phyloP scores from a whole-genome alignment of 129 eudicot genomes.

The Helianthus tuberosus region DNA sequence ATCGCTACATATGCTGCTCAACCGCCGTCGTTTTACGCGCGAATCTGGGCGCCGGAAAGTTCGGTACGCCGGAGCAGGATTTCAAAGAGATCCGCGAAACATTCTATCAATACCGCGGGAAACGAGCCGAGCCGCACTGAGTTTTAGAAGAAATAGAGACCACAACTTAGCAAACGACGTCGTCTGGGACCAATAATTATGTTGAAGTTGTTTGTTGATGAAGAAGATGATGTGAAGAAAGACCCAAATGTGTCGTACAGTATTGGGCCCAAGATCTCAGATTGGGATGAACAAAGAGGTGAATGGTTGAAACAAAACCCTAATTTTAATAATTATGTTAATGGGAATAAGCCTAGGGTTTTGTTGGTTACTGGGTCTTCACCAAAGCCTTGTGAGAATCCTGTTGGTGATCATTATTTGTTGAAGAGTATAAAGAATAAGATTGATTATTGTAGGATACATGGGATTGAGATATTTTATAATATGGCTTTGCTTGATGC shows the following conservation, averaged over 20 bases:
- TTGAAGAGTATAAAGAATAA: slow-evolving; percentile 78
- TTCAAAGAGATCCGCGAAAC: no score
- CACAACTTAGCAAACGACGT: slow-evolving; percentile 23
- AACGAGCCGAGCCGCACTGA: no score
- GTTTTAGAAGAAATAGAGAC: slow-evolving; percentile 56
- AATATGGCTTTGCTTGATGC: slow-evolving; percentile 86
- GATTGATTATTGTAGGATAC: slow-evolving; percentile 83
- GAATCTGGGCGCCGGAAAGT: no score
- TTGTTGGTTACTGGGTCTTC: slow-evolving; percentile 79
- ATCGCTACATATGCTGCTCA: no score
- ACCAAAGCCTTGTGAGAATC: slow-evolving; percentile 94
- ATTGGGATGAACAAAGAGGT: slow-evolving; percentile 83
- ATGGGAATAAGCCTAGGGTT: slow-evolving; percentile 70
- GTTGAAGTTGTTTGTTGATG: slow-evolving; percentile 73
- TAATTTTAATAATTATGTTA: slow-evolving; percentile 54
- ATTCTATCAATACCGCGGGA: no score
- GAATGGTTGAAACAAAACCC: slow-evolving; percentile 74
- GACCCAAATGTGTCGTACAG: slow-evolving; percentile 59
- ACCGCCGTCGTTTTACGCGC: no score
- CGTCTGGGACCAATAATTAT: slow-evolving; percentile 44
- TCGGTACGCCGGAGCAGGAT: no score
- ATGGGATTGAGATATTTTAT: no score
- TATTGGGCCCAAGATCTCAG: slow-evolving; percentile 71
- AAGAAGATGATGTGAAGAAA: slow-evolving; percentile 52
- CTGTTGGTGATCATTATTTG: slow-evolving; percentile 90